Evolutionary conservation across 176 grass and related monocot species (phyloP), one percentile per base, ranked within the genome.

Genomic region (Canna indica): DNA sequence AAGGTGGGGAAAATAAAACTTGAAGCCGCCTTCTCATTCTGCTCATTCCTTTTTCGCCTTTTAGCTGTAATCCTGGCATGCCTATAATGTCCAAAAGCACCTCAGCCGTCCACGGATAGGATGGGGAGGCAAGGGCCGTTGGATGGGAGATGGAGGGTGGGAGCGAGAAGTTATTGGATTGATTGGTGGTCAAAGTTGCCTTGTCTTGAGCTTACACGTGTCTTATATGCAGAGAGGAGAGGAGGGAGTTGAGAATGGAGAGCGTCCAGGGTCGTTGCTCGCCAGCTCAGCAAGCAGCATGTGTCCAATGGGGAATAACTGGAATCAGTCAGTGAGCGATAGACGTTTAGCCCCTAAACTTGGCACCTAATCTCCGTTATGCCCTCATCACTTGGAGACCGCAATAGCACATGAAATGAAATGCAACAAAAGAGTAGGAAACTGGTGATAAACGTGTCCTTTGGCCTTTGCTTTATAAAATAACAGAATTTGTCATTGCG

Each of bases 241-340:
- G 3, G 41, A 11, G 7, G 41, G 41, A n/a, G n/a, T n/a, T n/a
- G n/a, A n/a, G n/a, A n/a, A n/a, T n/a, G n/a, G n/a, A n/a, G n/a
- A n/a, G n/a, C n/a, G n/a, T n/a, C n/a, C n/a, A 0, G 9, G 41
- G 13, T 44, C 4, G 41, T 44, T 44, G 67, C 39, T 47, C 12
- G 67, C 67, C 67, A 69, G 67, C 67, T 69, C 67, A 69, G 67
- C 67, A 69, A 27, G 14, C 3, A 20, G 41, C 62, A 69, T 69
- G 67, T 28, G 67, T 69, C 67, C 67, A 69, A 69, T 69, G 41
- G 27, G 67, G 41, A 69, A 46, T 69, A 69, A 31, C 67, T 46
- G 67, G 67, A 69, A 46, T 36, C 39, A 27, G 67, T 8, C 25
- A 47, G 26, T 46, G n/a, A 27, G 13, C 15, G 16, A 12, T 68